Conservation (phyloP, 2,329 filamentous ascomycete genomes). For the Fusarium anthophilum region DNA sequence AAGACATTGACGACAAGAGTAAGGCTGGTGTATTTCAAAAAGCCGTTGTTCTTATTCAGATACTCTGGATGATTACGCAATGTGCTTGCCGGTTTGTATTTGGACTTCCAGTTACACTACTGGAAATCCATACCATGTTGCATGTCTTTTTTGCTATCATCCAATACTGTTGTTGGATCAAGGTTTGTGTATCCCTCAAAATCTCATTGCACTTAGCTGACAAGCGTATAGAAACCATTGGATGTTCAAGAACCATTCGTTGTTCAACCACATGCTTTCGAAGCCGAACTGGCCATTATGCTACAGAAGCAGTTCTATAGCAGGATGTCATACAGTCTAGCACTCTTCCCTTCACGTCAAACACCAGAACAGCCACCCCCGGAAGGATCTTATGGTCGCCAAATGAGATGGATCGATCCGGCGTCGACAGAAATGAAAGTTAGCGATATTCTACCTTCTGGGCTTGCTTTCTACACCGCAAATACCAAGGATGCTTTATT, state of each 20-base stretch:
- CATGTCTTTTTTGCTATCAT: neutral
- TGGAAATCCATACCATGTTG: neutral
- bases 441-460: neutral
- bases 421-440: accelerated
- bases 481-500: accelerated
- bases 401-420: neutral
- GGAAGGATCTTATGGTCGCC: neutral
- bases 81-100: neutral
- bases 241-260: neutral
- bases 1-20: neutral
- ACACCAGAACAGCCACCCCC: accelerated
- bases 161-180: neutral
- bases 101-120: neutral
- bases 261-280: neutral
- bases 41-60: neutral
- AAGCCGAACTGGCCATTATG: neutral
- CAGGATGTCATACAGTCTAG: neutral
- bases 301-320: neutral
- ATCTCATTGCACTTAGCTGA: neutral
- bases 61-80: neutral
- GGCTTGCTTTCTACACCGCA: neutral
- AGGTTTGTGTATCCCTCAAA: neutral
- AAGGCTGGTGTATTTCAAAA: neutral
- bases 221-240: neutral
- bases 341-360: neutral